Evolutionary conservation across 108 stramenopile genomes (phyloP).

Genomic region (Nitzschia palea): DNA sequence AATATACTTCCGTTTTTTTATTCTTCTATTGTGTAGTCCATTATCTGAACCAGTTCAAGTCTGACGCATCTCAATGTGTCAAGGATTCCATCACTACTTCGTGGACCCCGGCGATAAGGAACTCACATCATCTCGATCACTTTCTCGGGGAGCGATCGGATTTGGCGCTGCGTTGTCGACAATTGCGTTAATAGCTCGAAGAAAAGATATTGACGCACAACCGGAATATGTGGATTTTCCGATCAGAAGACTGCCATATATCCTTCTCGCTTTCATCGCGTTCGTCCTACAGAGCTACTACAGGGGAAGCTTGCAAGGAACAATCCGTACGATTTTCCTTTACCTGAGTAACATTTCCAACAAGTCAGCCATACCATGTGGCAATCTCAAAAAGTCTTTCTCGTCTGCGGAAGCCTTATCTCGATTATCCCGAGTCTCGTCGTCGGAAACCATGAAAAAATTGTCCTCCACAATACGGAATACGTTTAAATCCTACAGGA

Average conservation of each 20-base stretch:
- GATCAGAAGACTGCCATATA: not conserved
- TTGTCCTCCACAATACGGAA: conserved; percentile 20
- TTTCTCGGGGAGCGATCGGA: conserved; percentile 3
- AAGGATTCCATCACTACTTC: not conserved
- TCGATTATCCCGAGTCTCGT: conserved; percentile 28
- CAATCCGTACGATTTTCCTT: not conserved
- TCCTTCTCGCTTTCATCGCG: not conserved
- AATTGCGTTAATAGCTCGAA: not conserved
- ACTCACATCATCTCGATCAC: not conserved
- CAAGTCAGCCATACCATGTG: not conserved
- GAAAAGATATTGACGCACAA: not conserved
- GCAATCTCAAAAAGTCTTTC: conserved; percentile 3
- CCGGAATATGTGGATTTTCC: not conserved
- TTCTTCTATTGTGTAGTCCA: too few species aligned
- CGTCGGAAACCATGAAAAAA: conserved; percentile 12
- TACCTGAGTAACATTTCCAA: not conserved
- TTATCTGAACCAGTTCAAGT: too few species aligned
- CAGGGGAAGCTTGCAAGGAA: not conserved
- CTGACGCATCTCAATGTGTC: not conserved
- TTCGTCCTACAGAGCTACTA: not conserved
- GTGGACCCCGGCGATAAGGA: not conserved
- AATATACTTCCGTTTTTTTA: too few species aligned
- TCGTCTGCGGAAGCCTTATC: conserved; percentile 18
- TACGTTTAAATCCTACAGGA: conserved; percentile 12
- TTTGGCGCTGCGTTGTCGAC: not conserved